These are phyloP conservation scores for Urostyla sp. DNA, from an alignment of 73 alveolate species.

Conservation along the genomic window DNA sequence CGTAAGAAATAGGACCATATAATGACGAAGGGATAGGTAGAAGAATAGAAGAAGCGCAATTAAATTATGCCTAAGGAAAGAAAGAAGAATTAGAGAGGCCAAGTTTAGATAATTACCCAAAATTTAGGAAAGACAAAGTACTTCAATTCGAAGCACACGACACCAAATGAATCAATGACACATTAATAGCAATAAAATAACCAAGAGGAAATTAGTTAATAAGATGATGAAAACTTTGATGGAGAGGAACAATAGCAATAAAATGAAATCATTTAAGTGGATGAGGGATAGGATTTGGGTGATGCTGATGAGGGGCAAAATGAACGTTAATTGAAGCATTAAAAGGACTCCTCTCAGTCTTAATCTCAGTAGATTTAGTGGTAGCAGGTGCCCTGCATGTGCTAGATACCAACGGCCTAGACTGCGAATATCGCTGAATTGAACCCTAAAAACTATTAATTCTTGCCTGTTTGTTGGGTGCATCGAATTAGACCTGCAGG, in stretches of 20 bases:
- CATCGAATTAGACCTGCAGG: conserved; percentile 67
- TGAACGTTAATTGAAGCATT: too few relatives aligned
- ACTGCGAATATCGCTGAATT: neutral
- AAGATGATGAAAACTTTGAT: too few relatives aligned
- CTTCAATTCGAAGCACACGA: conserved; percentile 34
- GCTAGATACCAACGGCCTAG: neutral
- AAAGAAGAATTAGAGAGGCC: neutral
- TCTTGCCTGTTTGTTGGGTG: conserved; percentile 63
- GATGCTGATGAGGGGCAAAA: conserved; percentile 42
- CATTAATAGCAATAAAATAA: neutral
- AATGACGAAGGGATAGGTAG: conserved; percentile 42
- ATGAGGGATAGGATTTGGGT: conserved; percentile 41
- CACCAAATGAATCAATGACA: neutral
- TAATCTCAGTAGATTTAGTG: too few relatives aligned
- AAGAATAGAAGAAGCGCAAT: conserved; percentile 42
- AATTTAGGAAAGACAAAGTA: neutral
- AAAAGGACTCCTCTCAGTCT: too few relatives aligned
- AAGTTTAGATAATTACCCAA: neutral
- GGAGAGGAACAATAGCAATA: neutral
- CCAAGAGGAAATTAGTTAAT: neutral
- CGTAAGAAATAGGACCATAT: conserved; percentile 40
- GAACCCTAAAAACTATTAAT: conserved; percentile 63
- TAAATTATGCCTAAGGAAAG: conserved; percentile 65
- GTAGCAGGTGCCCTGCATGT: conserved; percentile 28
- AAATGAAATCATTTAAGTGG: neutral